Base-by-base conservation (phyloP, 768 basidiomycete species). In the Russula lepida region DNA sequence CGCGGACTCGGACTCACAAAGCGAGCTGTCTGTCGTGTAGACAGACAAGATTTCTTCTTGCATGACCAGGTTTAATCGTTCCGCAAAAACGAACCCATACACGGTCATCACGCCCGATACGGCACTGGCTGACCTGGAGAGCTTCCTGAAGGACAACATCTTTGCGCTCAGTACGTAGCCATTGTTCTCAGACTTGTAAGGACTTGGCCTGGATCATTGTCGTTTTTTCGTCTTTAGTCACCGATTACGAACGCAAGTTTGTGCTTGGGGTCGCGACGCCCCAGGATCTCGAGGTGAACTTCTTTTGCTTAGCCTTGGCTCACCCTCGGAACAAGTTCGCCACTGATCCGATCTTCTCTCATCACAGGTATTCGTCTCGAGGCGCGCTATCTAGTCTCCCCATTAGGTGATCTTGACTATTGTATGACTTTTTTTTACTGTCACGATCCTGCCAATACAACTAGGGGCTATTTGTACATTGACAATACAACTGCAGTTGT, bases 61-160 rank as follows among this genome's bases (percentile, higher is more conserved):
- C 71, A 89, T 90, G 84, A 82, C 78, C 39, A 86, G 80, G 66
- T 93, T 93, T 76, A 79, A 83, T 67, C 84, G 89, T 33, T 77
- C 77, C 6, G 72, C 80, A 9, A 64, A 62, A 23, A 79, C 78
- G 4, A 74, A 86, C 58, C 85, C 86, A 3, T 92, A 92, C 71
- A 86, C 83, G 13, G 73, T 88, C 56, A 90, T 95, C 66, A 91
- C 91, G 0, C 92, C 92, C 1, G 74, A 81, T 48, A 88, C 92
- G 6, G 81, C 89, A 2, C 78, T 95, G 11, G 81, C 81, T 0
- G 89, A 92, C 13, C 77, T 95, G n/a, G 92, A 93, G 67, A 77
- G 75, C 12, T 97, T 97, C 73, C 75, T 95, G 55, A 74, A 78
- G 64, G 57, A 76, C 23, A 86, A 90, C 64, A 78, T 87, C 43